A percentile compares a stretch with the other conserved stretches of the same genome.
Evolutionary conservation across 2,329 filamentous ascomycete species (phyloP).

Genomic region (Fusarium ambrosium): DNA sequence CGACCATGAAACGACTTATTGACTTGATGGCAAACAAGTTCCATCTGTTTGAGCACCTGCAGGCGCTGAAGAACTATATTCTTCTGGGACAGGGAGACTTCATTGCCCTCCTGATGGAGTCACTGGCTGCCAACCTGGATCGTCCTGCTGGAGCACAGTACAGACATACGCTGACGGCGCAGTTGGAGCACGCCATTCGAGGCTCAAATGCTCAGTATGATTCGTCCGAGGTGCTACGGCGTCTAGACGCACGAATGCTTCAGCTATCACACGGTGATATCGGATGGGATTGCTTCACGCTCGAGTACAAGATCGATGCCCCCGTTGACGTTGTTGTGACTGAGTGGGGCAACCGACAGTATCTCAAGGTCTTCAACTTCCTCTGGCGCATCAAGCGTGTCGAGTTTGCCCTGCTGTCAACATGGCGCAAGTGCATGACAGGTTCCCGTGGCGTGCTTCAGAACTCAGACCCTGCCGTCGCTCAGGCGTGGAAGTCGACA

Average conservation of each 20-base stretch:
- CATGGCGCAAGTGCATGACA: conserved; percentile 97
- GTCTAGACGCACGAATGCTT: conserved; percentile 97
- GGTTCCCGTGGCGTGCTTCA: conserved; percentile 92
- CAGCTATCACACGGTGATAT: conserved; percentile 97
- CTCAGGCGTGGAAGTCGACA: conserved; percentile 89
- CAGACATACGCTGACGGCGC: conserved; percentile 95
- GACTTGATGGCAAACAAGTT: conserved; percentile 96
- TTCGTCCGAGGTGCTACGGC: conserved; percentile 87
- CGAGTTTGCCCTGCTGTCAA: conserved; percentile 90
- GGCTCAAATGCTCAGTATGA: conserved; percentile 98
- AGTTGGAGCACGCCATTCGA: conserved; percentile 95
- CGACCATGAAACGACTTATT: conserved; percentile 95
- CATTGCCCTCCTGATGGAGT: conserved; percentile 97
- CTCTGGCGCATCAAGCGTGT: conserved; percentile 98
- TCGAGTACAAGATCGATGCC: conserved; percentile 98
- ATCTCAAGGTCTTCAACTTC: conserved; percentile 99
- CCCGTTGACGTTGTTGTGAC: conserved; percentile 98
- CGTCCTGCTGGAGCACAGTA: conserved; percentile 97
- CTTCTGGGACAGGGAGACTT: conserved; percentile 97
- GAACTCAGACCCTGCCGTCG: conserved; percentile 76
- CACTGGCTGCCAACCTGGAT: conserved; percentile 90
- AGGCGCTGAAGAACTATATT: conserved; percentile 93
- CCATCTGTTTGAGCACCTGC: conserved; percentile 91
- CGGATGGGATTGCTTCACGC: conserved; percentile 98
- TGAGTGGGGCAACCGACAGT: conserved; percentile 94